Evolutionary conservation across 75 land plant species (phyloP).

Genomic region (Larix kaempferi): DNA sequence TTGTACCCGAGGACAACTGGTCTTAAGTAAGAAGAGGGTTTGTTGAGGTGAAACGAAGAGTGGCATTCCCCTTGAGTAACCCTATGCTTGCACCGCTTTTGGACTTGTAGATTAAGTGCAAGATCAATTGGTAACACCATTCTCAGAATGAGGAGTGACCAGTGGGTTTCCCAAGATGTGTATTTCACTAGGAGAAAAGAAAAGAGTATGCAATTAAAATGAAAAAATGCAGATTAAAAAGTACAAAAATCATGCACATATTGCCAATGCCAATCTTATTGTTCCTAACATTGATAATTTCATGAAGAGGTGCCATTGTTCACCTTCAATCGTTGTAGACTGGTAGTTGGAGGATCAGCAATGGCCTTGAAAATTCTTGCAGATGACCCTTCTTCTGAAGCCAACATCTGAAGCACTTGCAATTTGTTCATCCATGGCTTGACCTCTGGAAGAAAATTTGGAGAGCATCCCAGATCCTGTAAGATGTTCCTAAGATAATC

Average conservation of each 20-base stretch:
- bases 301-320: not conserved
- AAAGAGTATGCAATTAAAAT: not conserved
- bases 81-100: no score
- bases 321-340: constrained; percentile 94
- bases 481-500: constrained; percentile 8
- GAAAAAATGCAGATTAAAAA: not conserved
- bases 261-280: not conserved
- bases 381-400: constrained; percentile 22
- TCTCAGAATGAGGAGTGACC: no score
- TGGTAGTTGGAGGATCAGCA: constrained; percentile 99
- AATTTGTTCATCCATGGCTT: constrained; percentile 97
- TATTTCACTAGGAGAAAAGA: no score
- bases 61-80: no score
- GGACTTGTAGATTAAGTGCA: no score
- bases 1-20: no score
- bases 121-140: no score
- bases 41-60: no score
- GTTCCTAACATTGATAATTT: not conserved
- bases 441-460: constrained; percentile 39
- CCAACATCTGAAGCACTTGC: constrained; percentile 63
- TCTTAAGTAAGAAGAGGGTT: no score
- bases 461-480: constrained; percentile 11
- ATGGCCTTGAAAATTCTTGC: constrained; percentile 93
- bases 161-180: no score
- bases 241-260: not conserved